phyloP scores from a whole-genome alignment of 108 stramenopile genomes.

The Pseudonitzschia multiseries region DNA sequence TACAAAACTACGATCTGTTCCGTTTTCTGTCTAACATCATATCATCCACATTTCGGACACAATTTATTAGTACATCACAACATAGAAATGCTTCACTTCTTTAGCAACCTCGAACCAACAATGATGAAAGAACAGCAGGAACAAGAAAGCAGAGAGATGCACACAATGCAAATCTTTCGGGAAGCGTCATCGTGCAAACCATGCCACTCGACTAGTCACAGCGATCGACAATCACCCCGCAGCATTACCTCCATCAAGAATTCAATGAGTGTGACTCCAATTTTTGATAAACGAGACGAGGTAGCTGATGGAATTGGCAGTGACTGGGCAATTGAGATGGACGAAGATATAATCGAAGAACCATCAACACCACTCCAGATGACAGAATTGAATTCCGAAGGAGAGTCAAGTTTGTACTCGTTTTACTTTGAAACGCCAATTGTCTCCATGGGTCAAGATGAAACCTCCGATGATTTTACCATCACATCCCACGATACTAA shows the following conservation, averaged over 20 bases:
- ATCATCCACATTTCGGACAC: too few relatives aligned
- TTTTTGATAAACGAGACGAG: not conserved
- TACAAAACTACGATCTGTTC: not conserved
- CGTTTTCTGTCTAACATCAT: not conserved
- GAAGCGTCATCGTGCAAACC: not conserved
- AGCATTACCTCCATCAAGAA: not conserved
- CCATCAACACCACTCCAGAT: conserved; percentile 10
- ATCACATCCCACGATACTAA: conserved; percentile 6
- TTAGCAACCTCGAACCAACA: not conserved
- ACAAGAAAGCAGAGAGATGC: conserved; percentile 13
- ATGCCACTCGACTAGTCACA: not conserved
- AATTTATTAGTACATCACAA: not conserved
- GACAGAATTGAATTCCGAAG: not conserved
- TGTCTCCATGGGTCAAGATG: conserved; percentile 1
- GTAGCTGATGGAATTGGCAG: conserved; percentile 13
- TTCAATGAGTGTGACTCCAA: too few relatives aligned
- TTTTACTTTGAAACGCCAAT: conserved; percentile 25
- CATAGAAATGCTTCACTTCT: not conserved
- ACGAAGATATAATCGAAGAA: conserved; percentile 6
- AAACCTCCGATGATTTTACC: not conserved
- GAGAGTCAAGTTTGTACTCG: conserved; percentile 17
- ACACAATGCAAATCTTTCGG: conserved; percentile 8
- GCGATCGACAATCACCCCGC: not conserved
- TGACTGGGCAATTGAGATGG: conserved; percentile 30
- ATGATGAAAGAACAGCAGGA: conserved; percentile 11